Conservation (phyloP, 176 grass and related monocot genomes). For the Aegilops longissima region DNA sequence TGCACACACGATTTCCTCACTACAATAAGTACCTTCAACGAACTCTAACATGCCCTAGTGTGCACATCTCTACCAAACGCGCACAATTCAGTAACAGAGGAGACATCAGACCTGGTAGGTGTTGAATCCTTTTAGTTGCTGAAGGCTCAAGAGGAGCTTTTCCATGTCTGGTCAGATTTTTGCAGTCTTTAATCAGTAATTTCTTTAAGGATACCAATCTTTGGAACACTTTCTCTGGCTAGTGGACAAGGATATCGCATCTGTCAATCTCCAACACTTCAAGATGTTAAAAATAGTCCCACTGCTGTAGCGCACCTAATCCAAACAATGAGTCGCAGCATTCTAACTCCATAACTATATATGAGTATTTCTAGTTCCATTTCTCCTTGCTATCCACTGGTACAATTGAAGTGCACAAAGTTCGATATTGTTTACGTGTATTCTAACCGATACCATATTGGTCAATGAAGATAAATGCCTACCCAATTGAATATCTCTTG, state of each 20-base stretch:
- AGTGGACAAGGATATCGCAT: not conserved
- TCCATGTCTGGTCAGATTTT: not conserved
- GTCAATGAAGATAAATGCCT: too few relatives aligned
- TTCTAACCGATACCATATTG: too few relatives aligned
- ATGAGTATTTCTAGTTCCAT: too few relatives aligned
- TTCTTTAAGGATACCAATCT: not conserved
- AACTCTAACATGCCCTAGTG: not conserved
- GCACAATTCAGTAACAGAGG: accelerated
- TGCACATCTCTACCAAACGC: not conserved
- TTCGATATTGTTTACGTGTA: too few relatives aligned
- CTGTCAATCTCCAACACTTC: too few relatives aligned
- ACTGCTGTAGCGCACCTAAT: too few relatives aligned
- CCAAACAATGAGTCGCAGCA: too few relatives aligned
- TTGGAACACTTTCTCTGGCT: not conserved
- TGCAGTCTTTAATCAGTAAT: accelerated
- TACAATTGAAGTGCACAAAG: too few relatives aligned
- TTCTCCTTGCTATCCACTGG: too few relatives aligned
- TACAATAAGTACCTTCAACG: not conserved
- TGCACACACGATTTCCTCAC: not conserved
- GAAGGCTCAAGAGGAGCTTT: not conserved
- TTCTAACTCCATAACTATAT: too few relatives aligned
- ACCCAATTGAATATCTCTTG: not conserved
- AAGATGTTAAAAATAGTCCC: too few relatives aligned
- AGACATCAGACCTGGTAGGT: not conserved
- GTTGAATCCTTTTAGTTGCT: not conserved